Percentiles rank a stretch among this genome's conserved stretches.
These are phyloP conservation scores for Rhizopus microsporus DNA, from an alignment of 371 early-diverging fungal genomes.

Conservation along the genomic window DNA sequence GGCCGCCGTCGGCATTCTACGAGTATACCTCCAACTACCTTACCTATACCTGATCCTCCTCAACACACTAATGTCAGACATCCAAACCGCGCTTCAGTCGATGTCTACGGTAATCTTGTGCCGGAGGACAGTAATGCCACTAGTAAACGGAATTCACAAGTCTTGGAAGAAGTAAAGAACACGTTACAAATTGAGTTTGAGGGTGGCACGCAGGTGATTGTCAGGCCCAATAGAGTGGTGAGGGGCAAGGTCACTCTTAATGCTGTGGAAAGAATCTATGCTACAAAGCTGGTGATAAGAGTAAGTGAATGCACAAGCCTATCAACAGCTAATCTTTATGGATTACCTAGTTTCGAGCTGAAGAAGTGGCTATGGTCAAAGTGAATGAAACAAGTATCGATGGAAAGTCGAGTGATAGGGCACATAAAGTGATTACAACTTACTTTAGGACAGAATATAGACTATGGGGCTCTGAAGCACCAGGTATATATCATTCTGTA, in stretches of 20 bases:
- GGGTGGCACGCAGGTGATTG: slow-evolving; percentile 49
- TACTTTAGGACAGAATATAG: slow-evolving; percentile 38
- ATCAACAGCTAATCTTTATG: neutral
- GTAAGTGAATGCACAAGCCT: slow-evolving; percentile 16
- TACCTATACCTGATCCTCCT: slow-evolving; percentile 25
- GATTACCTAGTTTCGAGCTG: slow-evolving; percentile 42
- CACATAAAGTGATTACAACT: slow-evolving; percentile 40
- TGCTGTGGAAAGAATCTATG: slow-evolving; percentile 29
- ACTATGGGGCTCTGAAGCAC: slow-evolving; percentile 38
- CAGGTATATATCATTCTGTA: slow-evolving; percentile 18
- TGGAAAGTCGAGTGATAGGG: slow-evolving; percentile 19
- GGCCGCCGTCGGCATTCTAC: slow-evolving; percentile 15
- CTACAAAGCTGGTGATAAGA: slow-evolving; percentile 40
- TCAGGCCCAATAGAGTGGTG: slow-evolving; percentile 43
- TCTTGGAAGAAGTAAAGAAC: neutral
- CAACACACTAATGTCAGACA: slow-evolving; percentile 24
- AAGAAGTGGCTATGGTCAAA: slow-evolving; percentile 37
- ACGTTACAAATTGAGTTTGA: slow-evolving; percentile 41
- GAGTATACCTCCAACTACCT: slow-evolving; percentile 1
- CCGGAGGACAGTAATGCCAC: neutral
- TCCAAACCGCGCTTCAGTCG: neutral
- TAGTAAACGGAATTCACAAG: neutral
- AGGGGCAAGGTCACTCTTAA: slow-evolving; percentile 37
- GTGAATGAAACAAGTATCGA: slow-evolving; percentile 23
- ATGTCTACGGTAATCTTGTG: neutral